Conservation (phyloP, 768 basidiomycete species). For the Lyophyllum atratum region DNA sequence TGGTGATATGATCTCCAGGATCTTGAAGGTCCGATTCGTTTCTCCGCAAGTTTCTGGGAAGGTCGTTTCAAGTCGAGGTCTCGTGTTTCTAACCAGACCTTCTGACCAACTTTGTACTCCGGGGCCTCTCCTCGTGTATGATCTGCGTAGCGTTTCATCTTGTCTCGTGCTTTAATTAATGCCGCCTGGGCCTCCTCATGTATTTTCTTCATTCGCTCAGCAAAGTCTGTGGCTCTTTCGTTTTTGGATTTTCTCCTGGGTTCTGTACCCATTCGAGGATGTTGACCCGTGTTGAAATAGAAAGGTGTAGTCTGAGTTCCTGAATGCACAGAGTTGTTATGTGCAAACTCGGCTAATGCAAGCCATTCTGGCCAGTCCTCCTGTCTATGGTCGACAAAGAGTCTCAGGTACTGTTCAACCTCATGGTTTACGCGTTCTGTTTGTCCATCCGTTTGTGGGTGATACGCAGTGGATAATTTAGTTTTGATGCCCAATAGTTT, state of each 20-base stretch:
- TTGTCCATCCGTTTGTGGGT: constrained; percentile 9
- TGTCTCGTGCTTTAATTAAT: constrained; percentile 16
- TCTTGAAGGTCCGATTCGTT: no score
- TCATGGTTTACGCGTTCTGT: constrained; percentile 11
- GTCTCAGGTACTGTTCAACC: constrained; percentile 7
- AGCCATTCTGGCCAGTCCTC: constrained; percentile 2
- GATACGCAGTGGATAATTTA: neutral
- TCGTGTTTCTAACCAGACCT: constrained; percentile 13
- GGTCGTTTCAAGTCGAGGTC: constrained; percentile 15
- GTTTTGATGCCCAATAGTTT: constrained; percentile 1
- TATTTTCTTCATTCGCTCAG: constrained; percentile 5
- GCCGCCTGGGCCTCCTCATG: constrained; percentile 16
- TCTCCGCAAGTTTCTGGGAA: constrained; percentile 10
- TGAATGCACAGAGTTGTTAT: constrained; percentile 15
- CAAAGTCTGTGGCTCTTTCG: constrained; percentile 9
- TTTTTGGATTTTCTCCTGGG: neutral
- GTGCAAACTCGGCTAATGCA: neutral
- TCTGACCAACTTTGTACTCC: constrained; percentile 11
- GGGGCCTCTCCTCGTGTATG: constrained; percentile 4
- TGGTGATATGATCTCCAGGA: no score
- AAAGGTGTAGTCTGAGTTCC: constrained; percentile 13
- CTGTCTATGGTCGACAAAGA: neutral
- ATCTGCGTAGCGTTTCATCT: constrained; percentile 17
- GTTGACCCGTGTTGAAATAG: constrained; percentile 10
- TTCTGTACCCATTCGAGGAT: constrained; percentile 15